Evolutionary conservation across 345 rosid species (phyloP).

Genomic region (Streptanthus diversifolius): DNA sequence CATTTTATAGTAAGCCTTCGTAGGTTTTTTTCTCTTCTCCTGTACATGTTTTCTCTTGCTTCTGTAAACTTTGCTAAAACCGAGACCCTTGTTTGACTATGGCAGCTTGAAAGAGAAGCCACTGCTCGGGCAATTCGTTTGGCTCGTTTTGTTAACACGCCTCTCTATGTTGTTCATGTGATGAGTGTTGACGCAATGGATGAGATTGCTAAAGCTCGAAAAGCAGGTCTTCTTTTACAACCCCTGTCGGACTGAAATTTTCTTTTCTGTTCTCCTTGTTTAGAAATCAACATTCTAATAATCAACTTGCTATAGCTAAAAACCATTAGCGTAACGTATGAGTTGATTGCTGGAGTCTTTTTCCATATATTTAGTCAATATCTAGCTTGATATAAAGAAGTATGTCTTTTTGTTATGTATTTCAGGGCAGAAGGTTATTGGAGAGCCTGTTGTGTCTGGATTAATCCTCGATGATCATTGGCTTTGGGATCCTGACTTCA

Average conservation of each 20-base stretch:
- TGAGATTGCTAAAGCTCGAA: constrained; percentile 90
- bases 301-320: background rate
- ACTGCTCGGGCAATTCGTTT: constrained; percentile 89
- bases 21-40: background rate
- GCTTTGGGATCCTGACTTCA: constrained; percentile 87
- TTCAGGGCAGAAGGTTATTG: constrained; percentile 93
- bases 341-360: background rate
- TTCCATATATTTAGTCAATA: background rate
- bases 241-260: background rate
- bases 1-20: background rate
- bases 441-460: constrained; percentile 95
- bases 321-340: background rate
- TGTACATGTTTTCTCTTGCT: background rate
- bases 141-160: constrained; percentile 87
- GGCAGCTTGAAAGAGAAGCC: constrained; percentile 97
- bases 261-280: background rate
- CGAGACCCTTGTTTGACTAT: constrained; percentile 13
- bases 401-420: background rate
- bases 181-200: constrained; percentile 99
- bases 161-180: constrained; percentile 95
- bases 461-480: constrained; percentile 78
- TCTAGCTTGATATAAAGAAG: background rate
- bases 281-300: background rate
- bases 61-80: constrained; percentile 2
- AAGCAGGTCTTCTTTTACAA: constrained; percentile 55